A percentile compares a stretch with the other conserved stretches of the same genome.
These are phyloP conservation scores for Cryptosporidium muris DNA, from an alignment of 169 alveolate species.

Conservation along the genomic window DNA sequence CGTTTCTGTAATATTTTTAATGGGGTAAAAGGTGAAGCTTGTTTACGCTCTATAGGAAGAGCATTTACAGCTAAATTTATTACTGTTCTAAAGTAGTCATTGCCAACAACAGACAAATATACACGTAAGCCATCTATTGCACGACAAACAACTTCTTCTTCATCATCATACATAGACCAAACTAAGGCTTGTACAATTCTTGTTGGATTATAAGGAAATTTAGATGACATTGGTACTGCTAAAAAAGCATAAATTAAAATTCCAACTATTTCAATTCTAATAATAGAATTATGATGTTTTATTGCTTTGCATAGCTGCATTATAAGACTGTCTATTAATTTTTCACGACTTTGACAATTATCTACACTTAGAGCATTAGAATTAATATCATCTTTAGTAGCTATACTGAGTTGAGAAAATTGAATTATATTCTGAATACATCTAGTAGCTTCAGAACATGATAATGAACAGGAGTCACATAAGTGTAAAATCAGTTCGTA, in stretches of 20 bases:
- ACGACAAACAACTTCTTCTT: conserved; percentile 67
- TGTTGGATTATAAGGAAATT: conserved; percentile 62
- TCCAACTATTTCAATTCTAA: conserved; percentile 58
- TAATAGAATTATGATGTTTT: conserved; percentile 51
- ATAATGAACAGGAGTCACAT: conserved; percentile 54
- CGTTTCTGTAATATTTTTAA: conserved; percentile 48
- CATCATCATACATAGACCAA: conserved; percentile 69
- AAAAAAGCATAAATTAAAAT: conserved; percentile 51
- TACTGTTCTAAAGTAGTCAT: conserved; percentile 57
- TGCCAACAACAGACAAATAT: conserved; percentile 64
- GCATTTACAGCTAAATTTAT: conserved; percentile 53
- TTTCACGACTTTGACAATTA: conserved; percentile 31
- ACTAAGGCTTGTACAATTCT: conserved; percentile 69
- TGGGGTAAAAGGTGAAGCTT: conserved; percentile 18
- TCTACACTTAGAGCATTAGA: conserved; percentile 2
- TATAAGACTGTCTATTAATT: conserved; percentile 60
- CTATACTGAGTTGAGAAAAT: conserved; percentile 39
- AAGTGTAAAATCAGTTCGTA: conserved; percentile 62
- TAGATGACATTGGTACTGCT: conserved; percentile 71
- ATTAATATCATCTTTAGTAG: conserved; percentile 1
- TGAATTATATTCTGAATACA: conserved; percentile 59
- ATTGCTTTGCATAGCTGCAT: conserved; percentile 58
- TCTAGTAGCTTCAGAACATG: conserved; percentile 59
- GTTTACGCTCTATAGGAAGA: conserved; percentile 51
- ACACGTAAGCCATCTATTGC: conserved; percentile 64